Conservation (phyloP, 345 rosid species). For the Brassica nigra region DNA sequence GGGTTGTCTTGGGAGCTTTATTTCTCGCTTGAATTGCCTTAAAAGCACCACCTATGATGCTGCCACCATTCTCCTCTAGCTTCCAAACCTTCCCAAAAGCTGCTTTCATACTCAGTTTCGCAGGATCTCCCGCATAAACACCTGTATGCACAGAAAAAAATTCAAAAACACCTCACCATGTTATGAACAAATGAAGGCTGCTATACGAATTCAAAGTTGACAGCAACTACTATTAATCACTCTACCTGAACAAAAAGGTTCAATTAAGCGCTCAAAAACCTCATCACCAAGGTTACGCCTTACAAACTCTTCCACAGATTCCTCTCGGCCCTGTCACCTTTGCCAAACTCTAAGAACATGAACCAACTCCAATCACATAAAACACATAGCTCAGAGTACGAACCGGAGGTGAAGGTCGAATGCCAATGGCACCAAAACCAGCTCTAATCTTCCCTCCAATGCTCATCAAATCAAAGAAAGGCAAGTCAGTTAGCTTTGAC, state of each 20-base stretch:
- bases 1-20: constrained; percentile 59
- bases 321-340: constrained; percentile 93
- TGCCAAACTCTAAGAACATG: constrained; percentile 57
- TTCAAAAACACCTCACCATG: not conserved
- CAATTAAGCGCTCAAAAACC: constrained; percentile 82
- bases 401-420: constrained; percentile 83
- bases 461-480: constrained; percentile 77
- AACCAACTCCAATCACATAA: constrained; percentile 35
- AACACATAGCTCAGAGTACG: constrained; percentile 42
- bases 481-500: constrained; percentile 65
- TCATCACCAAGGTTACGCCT: constrained; percentile 88
- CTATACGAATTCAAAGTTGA: not conserved
- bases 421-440: constrained; percentile 77
- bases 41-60: constrained; percentile 73
- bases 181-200: not conserved
- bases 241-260: constrained; percentile 87
- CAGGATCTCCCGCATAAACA: constrained; percentile 87
- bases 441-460: constrained; percentile 78
- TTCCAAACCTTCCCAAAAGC: constrained; percentile 92
- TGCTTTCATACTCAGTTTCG: constrained; percentile 83
- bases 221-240: not conserved
- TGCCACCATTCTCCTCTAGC: constrained; percentile 76
- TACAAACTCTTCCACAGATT: constrained; percentile 94
- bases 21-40: constrained; percentile 72
- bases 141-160: constrained; percentile 44